A percentile compares a stretch with the other conserved stretches of the same genome.
Evolutionary conservation across 495 filamentous ascomycete genomes (phyloP).

Genomic region (Evansstolkia leycettana): DNA sequence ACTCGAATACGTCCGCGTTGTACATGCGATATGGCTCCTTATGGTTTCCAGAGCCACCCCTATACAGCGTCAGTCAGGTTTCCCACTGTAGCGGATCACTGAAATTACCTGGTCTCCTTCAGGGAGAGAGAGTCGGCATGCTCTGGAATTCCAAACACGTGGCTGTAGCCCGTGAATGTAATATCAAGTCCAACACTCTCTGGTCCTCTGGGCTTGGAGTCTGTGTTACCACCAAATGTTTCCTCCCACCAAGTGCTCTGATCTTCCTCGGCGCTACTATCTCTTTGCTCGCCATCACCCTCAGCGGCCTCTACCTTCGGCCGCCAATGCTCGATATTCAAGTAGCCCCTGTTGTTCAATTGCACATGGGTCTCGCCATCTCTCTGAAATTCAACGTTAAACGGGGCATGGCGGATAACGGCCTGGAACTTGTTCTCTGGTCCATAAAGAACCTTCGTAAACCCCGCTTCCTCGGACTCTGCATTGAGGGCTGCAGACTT

Average conservation of each 20-base stretch:
- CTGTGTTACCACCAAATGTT: slow-evolving; percentile 84
- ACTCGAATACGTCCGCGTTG: slow-evolving; percentile 95
- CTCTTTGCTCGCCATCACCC: slow-evolving; percentile 32
- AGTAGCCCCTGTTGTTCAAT: slow-evolving; percentile 71
- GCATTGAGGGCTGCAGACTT: slow-evolving; percentile 50
- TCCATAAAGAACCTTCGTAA: slow-evolving; percentile 72
- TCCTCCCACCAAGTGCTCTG: slow-evolving; percentile 98
- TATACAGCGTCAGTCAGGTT: slow-evolving; percentile 13
- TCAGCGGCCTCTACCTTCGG: slow-evolving; percentile 62
- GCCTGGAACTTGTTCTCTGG: slow-evolving; percentile 65
- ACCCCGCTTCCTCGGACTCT: slow-evolving; percentile 42
- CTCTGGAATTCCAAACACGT: slow-evolving; percentile 92
- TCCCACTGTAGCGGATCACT: not conserved
- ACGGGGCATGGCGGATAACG: slow-evolving; percentile 69
- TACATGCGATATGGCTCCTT: slow-evolving; percentile 90
- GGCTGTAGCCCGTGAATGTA: slow-evolving; percentile 77
- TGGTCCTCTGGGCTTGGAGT: slow-evolving; percentile 80
- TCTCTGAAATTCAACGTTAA: slow-evolving; percentile 72
- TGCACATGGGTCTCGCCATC: slow-evolving; percentile 74
- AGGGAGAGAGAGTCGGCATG: slow-evolving; percentile 81
- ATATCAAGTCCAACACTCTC: slow-evolving; percentile 88
- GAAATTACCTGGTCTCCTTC: slow-evolving; percentile 61
- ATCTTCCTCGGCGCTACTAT: slow-evolving; percentile 37
- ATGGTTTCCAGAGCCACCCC: slow-evolving; percentile 73
- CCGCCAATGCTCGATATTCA: slow-evolving; percentile 95